phyloP scores from a whole-genome alignment of 768 basidiomycete species.

The Kwoniella newhampshirensis region DNA sequence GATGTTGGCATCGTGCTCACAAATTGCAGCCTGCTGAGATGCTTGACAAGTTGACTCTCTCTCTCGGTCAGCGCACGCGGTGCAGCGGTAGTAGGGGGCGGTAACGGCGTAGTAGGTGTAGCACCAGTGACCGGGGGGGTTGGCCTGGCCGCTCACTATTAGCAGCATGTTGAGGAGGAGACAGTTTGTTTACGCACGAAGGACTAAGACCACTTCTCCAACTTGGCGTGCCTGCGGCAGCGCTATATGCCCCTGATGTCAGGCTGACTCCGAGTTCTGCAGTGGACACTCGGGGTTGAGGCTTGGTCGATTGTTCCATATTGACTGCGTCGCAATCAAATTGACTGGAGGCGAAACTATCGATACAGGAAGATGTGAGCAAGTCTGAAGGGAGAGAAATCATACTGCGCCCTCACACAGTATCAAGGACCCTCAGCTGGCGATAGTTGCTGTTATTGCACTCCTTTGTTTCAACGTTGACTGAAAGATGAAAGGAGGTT shows the following conservation, averaged over 20 bases:
- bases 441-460: no score
- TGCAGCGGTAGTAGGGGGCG: conserved; percentile 26
- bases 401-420: no score
- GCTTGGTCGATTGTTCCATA: conserved; percentile 3
- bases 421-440: no score
- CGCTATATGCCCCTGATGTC: conserved; percentile 3
- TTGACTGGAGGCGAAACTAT: no score
- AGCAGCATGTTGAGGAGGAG: no score
- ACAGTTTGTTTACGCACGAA: conserved; percentile 14
- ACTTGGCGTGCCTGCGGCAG: conserved; percentile 10
- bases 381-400: no score
- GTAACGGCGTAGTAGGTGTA: conserved; percentile 33
- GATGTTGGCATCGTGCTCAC: conserved; percentile 22
- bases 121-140: conserved; percentile 11
- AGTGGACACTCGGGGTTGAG: conserved; percentile 14
- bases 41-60: conserved; percentile 39
- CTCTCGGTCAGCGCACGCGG: conserved; percentile 36
- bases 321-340: no score
- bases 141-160: conserved; percentile 7
- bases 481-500: conserved; percentile 5
- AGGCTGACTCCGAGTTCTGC: conserved; percentile 2
- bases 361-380: no score
- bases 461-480: conserved; percentile 1
- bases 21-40: conserved; percentile 42
- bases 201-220: conserved; percentile 14